These are phyloP conservation scores for Cryoendolithus antarcticus DNA, from an alignment of 2,329 filamentous ascomycete species.

Conservation along the genomic window DNA sequence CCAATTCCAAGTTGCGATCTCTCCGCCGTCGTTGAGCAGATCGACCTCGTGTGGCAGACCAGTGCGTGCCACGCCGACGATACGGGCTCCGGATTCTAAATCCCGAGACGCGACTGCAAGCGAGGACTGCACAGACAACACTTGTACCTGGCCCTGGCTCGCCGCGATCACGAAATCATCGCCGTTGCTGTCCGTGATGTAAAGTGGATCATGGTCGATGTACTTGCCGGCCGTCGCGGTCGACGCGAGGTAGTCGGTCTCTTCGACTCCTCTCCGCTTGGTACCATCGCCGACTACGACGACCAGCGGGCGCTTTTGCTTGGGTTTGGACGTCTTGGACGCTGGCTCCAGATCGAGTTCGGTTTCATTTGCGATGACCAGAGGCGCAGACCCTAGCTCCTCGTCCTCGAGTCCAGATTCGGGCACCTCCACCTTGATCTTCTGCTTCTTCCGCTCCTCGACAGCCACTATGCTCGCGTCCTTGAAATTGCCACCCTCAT, in stretches of 20 bases:
- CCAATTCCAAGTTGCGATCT: constrained; percentile 49
- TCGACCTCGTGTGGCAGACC: constrained; percentile 3
- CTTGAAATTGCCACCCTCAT: constrained; percentile 6
- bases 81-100: not conserved
- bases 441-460: no score
- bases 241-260: no score
- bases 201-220: constrained; percentile 43
- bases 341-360: constrained; percentile 2
- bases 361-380: not conserved
- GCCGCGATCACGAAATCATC: constrained; percentile 19
- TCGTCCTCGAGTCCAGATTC: not conserved
- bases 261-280: not conserved
- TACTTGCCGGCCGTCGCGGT: constrained; percentile 43
- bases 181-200: constrained; percentile 35
- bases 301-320: not conserved
- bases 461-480: constrained; percentile 4
- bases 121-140: constrained; percentile 62
- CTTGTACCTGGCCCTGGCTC: constrained; percentile 18
- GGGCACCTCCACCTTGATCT: no score
- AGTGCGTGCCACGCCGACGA: no score
- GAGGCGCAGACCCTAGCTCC: constrained; percentile 2
- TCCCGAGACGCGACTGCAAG: constrained; percentile 45
- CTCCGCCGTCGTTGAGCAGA: constrained; percentile 23
- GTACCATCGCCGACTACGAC: not conserved
- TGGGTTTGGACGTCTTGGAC: not conserved